Conservation (phyloP, 306 rosid species). For the Prosopis cineraria region DNA sequence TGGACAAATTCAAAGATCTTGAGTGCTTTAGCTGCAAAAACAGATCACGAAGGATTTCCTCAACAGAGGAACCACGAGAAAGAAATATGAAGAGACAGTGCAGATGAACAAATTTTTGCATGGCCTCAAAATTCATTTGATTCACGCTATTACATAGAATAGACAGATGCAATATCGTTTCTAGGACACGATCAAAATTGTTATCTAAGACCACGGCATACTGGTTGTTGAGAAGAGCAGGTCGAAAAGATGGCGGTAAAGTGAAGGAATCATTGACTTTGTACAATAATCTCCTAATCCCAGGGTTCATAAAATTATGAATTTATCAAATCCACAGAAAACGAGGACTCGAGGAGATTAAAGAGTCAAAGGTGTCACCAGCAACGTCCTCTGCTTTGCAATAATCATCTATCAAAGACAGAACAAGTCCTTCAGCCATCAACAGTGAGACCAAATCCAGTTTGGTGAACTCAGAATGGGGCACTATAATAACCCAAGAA, state of each 20-base stretch:
- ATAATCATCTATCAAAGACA: background rate
- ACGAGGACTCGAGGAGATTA: background rate
- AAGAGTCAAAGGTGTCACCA: background rate
- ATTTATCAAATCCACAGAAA: background rate
- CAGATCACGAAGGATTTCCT: constrained; percentile 16
- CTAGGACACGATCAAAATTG: background rate
- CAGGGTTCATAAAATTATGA: background rate
- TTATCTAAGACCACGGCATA: background rate
- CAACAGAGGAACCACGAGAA: background rate
- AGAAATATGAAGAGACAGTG: constrained; percentile 2
- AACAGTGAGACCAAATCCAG: constrained; percentile 20
- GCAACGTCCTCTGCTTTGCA: background rate
- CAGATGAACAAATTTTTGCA: background rate
- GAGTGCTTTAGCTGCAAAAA: constrained; percentile 15
- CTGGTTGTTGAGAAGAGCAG: background rate
- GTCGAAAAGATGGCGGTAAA: background rate
- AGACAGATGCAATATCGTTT: constrained; percentile 15
- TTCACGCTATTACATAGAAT: background rate
- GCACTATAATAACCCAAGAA: no score
- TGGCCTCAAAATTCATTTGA: background rate
- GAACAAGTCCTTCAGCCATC: constrained; percentile 23
- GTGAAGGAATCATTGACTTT: background rate
- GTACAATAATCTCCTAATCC: background rate
- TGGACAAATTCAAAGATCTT: constrained; percentile 19
- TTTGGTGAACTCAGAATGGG: constrained; percentile 8